Evolutionary conservation across 2,329 filamentous ascomycete species (phyloP).

Genomic region (Trichophaea hybrida): DNA sequence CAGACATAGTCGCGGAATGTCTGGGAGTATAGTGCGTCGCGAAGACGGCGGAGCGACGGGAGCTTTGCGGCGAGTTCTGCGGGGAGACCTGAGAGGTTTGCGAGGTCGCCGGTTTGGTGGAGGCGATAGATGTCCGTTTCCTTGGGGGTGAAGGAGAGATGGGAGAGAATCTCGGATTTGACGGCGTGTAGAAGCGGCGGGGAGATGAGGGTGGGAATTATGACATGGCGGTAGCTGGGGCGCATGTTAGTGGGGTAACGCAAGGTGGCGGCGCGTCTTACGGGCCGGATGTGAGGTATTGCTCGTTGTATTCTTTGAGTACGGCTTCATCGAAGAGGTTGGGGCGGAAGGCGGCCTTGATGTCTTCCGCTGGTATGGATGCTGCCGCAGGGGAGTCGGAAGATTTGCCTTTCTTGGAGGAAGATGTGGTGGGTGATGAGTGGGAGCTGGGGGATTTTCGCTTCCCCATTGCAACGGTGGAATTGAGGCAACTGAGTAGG

Average conservation of each 20-base stretch:
- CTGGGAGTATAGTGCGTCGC: conserved; percentile 84
- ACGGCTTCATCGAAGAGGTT: conserved; percentile 50
- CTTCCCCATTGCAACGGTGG: not conserved
- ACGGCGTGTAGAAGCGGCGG: conserved; percentile 71
- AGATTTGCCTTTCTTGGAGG: conserved; percentile 18
- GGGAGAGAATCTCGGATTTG: conserved; percentile 72
- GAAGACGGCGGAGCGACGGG: conserved; percentile 77
- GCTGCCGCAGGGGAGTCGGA: not conserved
- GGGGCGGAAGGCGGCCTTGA: conserved; percentile 46
- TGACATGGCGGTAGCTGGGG: conserved; percentile 70
- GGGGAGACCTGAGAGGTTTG: conserved; percentile 88
- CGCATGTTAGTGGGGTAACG: not conserved
- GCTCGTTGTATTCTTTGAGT: conserved; percentile 44
- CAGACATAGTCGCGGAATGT: conserved; percentile 82
- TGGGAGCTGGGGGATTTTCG: not conserved
- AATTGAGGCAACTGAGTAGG: not conserved
- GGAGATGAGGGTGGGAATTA: conserved; percentile 69
- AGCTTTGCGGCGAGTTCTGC: conserved; percentile 71
- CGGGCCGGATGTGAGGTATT: conserved; percentile 50
- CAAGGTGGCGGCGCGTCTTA: conserved; percentile 8
- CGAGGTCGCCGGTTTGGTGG: conserved; percentile 92
- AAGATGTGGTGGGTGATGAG: not conserved
- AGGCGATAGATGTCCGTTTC: conserved; percentile 99
- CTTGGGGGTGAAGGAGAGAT: conserved; percentile 92
- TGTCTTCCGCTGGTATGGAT: conserved; percentile 31